Percentiles rank a stretch among this genome's conserved stretches.
Evolutionary conservation across 805 yeast genomes (phyloP).

Genomic region (Candida oleophila): DNA sequence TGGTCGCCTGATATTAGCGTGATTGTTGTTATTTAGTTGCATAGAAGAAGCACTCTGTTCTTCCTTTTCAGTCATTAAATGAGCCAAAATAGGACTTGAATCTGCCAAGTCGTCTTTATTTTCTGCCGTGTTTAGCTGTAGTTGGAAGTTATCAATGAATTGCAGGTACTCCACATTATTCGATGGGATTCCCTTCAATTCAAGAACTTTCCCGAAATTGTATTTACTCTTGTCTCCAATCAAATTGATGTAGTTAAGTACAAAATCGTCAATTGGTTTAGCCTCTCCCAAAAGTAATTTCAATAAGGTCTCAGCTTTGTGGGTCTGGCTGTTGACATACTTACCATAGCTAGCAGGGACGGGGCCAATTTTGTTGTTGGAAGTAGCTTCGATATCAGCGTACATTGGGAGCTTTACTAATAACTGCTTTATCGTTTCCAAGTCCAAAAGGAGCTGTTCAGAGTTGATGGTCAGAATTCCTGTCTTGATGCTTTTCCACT

Average conservation of each 20-base stretch:
- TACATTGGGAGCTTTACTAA: constrained; percentile 45
- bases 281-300: constrained; percentile 64
- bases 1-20: neutral
- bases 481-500: constrained; percentile 64
- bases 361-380: constrained; percentile 19
- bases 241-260: constrained; percentile 62
- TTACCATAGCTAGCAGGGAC: constrained; percentile 28
- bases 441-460: constrained; percentile 79
- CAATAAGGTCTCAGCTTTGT: constrained; percentile 58
- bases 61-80: constrained; percentile 28
- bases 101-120: constrained; percentile 21
- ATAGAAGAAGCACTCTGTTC: neutral
- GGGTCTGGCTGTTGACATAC: constrained; percentile 42
- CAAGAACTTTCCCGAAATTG: constrained; percentile 66
- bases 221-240: constrained; percentile 61
- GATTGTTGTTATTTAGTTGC: neutral
- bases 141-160: constrained; percentile 36
- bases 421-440: constrained; percentile 59
- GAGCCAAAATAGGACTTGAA: constrained; percentile 28
- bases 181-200: constrained; percentile 53
- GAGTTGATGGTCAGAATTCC: constrained; percentile 63
- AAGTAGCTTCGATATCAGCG: constrained; percentile 26
- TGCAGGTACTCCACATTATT: constrained; percentile 15
- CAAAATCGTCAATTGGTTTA: constrained; percentile 61
- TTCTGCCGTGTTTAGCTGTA: constrained; percentile 27